Evolutionary conservation across 495 filamentous ascomycete species (phyloP), one percentile per base, ranked within the genome.

Genomic region (Annulohypoxylon nitens): DNA sequence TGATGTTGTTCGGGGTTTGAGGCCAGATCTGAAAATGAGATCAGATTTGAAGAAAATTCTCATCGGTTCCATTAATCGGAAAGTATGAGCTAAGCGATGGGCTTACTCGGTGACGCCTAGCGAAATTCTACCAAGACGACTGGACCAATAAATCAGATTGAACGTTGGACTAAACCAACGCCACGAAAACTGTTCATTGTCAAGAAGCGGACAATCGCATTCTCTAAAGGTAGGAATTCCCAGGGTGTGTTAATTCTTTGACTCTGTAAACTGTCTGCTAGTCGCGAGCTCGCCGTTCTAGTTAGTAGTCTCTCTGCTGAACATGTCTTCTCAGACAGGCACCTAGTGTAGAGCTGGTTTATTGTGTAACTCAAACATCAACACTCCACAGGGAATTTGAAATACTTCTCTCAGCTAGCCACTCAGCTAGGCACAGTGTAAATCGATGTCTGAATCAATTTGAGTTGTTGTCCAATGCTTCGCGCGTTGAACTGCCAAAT

Each of bases 21-120:
- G 30, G 36, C 7, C 48, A 25, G 47, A 14, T 43, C 7, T 51
- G 2, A 37, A 36, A 25, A 26, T 18, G 34, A 16, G 60, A 51
- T 34, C 25, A 66, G 51, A 57, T 18, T 10, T 26, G 47, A 45
- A 43, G 48, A 45, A 54, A 16, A 54, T 41, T 51, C 61, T 45
- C 34, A 30, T 16, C 45, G 7, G 61, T 23, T 16, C 34, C 36
- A 30, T 30, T 26, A 30, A 45, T 16, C 23, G 20, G 14, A 18
- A 57, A 36, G 33, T 11, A 33, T 36, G 53, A 57, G 30, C 53
- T 37, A 20, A 37, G 53, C 53, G 23, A 57, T 14, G n/a, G 12
- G 53, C 53, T 55, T 33, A 55, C 51, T 57, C 50, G 25, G 14
- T 3, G 33, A 57, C 33, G 20, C 33, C 16, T 12, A 12, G 8